phyloP scores from a whole-genome alignment of 106 monocot species.

The Ottelia alismoides region DNA sequence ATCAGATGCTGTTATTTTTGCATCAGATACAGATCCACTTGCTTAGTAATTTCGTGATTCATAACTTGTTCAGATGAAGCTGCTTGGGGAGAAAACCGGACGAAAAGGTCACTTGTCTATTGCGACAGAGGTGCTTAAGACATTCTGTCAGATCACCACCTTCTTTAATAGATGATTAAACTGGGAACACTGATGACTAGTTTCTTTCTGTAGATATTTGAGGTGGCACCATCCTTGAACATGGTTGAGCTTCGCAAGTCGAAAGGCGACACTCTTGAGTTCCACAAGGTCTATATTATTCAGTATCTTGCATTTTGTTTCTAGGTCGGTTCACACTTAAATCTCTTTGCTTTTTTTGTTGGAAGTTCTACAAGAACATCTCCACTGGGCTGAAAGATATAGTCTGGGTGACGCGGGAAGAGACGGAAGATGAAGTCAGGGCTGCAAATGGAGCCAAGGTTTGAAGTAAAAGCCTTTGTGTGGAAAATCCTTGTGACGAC shows the following conservation, averaged over 20 bases:
- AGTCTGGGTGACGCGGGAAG: slow-evolving; percentile 10
- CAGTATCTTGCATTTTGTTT: too few species aligned
- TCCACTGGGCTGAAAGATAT: slow-evolving; percentile 13
- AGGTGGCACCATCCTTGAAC: slow-evolving; percentile 15
- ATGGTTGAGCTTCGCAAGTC: slow-evolving; percentile 26
- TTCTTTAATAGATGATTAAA: too few species aligned
- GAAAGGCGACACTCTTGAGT: slow-evolving; percentile 22
- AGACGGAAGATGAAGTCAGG: neutral
- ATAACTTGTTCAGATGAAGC: slow-evolving; percentile 88
- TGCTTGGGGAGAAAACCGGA: slow-evolving; percentile 73
- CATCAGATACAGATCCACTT: too few species aligned
- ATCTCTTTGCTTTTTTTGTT: too few species aligned
- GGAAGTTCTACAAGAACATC: slow-evolving; percentile 20
- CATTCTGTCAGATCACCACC: too few species aligned
- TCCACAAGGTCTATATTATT: slow-evolving; percentile 10
- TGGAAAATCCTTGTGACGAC: too few species aligned
- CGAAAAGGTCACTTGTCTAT: slow-evolving; percentile 82
- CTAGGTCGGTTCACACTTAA: too few species aligned
- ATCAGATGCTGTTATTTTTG: too few species aligned
- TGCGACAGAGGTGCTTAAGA: slow-evolving; percentile 91
- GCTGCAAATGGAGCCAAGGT: too few species aligned
- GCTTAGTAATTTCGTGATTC: too few species aligned
- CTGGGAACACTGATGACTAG: too few species aligned
- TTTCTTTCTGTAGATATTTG: slow-evolving; percentile 23
- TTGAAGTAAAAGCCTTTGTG: too few species aligned